phyloP scores from a whole-genome alignment of 495 filamentous ascomycete genomes.

The Wilcoxina mikolae region DNA sequence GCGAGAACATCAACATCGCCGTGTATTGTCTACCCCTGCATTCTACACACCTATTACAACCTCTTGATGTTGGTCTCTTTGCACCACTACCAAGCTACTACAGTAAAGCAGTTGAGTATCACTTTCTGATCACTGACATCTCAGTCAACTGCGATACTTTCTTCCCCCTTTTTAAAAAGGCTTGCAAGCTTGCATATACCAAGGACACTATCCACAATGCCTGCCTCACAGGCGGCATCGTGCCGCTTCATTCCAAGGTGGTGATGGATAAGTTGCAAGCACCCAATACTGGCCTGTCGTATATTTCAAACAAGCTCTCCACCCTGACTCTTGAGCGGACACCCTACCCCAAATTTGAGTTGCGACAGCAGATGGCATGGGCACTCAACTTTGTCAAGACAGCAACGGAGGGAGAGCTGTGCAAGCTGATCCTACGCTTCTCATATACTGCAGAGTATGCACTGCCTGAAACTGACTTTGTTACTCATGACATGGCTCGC shows the following conservation, averaged over 20 bases:
- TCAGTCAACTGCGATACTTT: constrained; percentile 2
- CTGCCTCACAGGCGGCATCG: constrained; percentile 6
- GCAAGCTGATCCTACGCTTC: background rate
- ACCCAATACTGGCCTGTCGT: too few relatives aligned
- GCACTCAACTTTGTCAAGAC: background rate
- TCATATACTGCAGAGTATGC: background rate
- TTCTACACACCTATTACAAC: constrained; percentile 4
- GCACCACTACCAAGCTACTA: constrained; percentile 7
- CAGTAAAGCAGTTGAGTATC: constrained; percentile 1
- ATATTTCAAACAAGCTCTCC: too few relatives aligned
- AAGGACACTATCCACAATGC: constrained; percentile 9
- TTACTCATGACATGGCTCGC: background rate
- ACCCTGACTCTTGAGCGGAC: background rate
- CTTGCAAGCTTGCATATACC: background rate
- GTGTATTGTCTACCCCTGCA: constrained; percentile 4
- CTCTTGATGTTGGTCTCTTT: too few relatives aligned
- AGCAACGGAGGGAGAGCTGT: background rate
- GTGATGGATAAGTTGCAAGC: too few relatives aligned
- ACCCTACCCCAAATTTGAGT: background rate
- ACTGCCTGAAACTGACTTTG: background rate
- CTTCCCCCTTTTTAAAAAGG: constrained; percentile 4
- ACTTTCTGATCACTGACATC: background rate
- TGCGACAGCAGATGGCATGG: too few relatives aligned
- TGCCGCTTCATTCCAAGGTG: background rate
- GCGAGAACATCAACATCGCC: constrained; percentile 3